Base-by-base conservation (phyloP, 2,329 filamentous ascomycete genomes). In the Venturia carpophila region DNA sequence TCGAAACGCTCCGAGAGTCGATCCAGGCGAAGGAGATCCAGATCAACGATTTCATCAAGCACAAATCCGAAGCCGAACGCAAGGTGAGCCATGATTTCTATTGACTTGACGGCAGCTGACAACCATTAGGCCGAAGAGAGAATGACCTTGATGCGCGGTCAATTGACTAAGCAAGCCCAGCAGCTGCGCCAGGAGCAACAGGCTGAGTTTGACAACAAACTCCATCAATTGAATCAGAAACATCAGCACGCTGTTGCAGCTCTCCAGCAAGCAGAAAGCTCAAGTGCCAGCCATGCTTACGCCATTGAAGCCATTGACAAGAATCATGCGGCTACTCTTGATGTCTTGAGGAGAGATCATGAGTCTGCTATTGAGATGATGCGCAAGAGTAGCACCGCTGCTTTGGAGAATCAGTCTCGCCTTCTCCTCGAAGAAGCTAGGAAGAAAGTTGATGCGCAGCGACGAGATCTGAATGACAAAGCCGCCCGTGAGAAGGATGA, bases 171-270 rank as follows among this genome's bases (percentile, higher is more conserved):
- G 21, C 63, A 67, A 37, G 24, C 24, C 10, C 34, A 65, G 24
- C 64, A 62, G 10, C 61, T 67, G 6, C 11, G 27, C 7, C 49
- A 62, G n/a, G 65, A 49, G 34, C 56, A 55, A 49, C 24, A 52
- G 24, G 65, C 65, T 49, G 56, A 56, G 13, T 63, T 55, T 56
- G 63, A 67, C 13, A 65, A 67, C 43, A 62, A 61, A 34, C 6
- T 65, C 15, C 63, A 42, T 19, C 65, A 65, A 52, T 34, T 24
- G 21, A 56, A 42, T 5, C 58, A 67, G 24, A 52, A 55, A 55
- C 11, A 45, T 11, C 27, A n/a, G 27, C 24, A 67, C 2, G 19
- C 24, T 17, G 10, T 56, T 5, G 63, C 64, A 62, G 56, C 39
- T 43, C 13, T 34, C 17, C 56, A 62, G 11, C 43, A 64, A 61